These are phyloP conservation scores for Saccharomycopsis sp. DNA, from an alignment of 805 yeast genomes.

Conservation along the genomic window DNA sequence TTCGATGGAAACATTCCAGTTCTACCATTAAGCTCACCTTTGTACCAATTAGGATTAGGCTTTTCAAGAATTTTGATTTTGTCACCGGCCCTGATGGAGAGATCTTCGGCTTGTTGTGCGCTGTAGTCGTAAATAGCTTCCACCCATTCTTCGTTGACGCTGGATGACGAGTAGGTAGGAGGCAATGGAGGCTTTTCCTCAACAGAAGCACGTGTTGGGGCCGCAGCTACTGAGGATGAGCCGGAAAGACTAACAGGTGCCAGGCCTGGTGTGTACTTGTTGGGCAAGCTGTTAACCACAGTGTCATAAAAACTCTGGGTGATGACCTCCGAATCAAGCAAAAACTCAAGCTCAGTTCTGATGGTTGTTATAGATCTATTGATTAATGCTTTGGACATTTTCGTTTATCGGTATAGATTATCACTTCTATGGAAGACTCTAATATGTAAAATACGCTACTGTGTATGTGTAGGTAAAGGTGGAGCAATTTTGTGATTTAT, in stretches of 20 bases:
- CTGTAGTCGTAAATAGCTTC: constrained; percentile 71
- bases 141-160: constrained; percentile 36
- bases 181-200: constrained; percentile 10
- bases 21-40: constrained; percentile 53
- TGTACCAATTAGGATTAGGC: constrained; percentile 86
- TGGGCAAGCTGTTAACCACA: constrained; percentile 48
- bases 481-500: background rate
- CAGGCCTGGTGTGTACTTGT: constrained; percentile 45
- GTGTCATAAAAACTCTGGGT: constrained; percentile 47
- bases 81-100: constrained; percentile 59
- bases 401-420: background rate
- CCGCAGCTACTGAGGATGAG: background rate
- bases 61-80: constrained; percentile 64
- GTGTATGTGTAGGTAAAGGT: background rate
- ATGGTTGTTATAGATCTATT: constrained; percentile 75
- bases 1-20: constrained; percentile 88
- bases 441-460: background rate
- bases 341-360: constrained; percentile 73
- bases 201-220: constrained; percentile 22
- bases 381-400: constrained; percentile 48
- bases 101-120: constrained; percentile 72
- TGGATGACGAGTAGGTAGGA: constrained; percentile 22
- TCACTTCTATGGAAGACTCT: constrained; percentile 29
- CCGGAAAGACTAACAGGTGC: constrained; percentile 31
- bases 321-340: constrained; percentile 68